Conservation (phyloP, 371 early-diverging fungal genomes). For the Syncephalastrum sp. region DNA sequence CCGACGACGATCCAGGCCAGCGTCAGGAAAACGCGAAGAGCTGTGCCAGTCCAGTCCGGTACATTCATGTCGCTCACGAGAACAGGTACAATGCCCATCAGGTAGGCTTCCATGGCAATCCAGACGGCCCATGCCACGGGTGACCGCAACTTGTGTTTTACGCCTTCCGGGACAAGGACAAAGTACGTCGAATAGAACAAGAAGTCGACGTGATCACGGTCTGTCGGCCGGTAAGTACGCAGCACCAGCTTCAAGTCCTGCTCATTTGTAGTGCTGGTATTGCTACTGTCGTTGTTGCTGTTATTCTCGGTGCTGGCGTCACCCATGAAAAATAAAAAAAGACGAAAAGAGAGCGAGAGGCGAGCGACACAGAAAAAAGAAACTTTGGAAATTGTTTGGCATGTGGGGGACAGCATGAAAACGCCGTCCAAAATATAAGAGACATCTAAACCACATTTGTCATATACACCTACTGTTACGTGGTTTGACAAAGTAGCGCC, state of each 20-base stretch:
- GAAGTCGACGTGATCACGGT: constrained; percentile 33
- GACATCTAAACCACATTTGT: too few species aligned
- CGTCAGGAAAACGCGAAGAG: constrained; percentile 23
- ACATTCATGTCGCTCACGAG: constrained; percentile 21
- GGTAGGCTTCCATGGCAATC: constrained; percentile 29
- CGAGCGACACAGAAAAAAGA: not conserved
- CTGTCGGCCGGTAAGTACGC: constrained; percentile 35
- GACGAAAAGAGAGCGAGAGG: constrained; percentile 1
- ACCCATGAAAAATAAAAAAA: not conserved
- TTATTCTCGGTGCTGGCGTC: not conserved
- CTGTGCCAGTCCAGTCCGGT: constrained; percentile 20
- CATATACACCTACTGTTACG: too few species aligned
- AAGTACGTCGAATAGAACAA: constrained; percentile 33
- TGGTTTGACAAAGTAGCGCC: too few species aligned
- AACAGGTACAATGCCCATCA: constrained; percentile 27
- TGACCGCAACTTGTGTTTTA: constrained; percentile 33
- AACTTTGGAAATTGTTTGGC: not conserved
- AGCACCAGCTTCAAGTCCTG: constrained; percentile 28
- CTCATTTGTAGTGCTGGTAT: not conserved
- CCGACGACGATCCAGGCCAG: constrained; percentile 30
- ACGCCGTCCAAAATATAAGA: not conserved
- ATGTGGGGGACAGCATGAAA: not conserved
- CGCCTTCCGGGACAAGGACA: constrained; percentile 44
- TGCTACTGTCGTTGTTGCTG: not conserved
- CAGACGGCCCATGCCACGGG: constrained; percentile 33